A percentile compares a stretch with the other conserved stretches of the same genome.
Evolutionary conservation across 2,329 filamentous ascomycete genomes (phyloP).

Genomic region (Albophoma yamanashiensis): DNA sequence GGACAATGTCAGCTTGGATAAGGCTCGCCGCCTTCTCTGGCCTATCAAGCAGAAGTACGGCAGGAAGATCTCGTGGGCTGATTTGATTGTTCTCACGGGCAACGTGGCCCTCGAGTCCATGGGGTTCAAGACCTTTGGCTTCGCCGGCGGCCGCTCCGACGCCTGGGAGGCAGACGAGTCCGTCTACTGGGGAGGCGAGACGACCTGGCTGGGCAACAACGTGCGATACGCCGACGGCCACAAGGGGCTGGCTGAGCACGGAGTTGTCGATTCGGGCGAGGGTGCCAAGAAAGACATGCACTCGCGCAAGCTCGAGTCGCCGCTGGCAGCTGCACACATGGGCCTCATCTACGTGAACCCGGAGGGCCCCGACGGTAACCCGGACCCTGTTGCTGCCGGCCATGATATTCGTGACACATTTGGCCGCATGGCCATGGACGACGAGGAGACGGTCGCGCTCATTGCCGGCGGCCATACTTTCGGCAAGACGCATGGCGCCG

Average conservation of each 20-base stretch:
- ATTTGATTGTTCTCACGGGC: conserved; percentile 59
- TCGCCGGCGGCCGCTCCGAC: conserved; percentile 61
- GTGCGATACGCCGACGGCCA: conserved; percentile 51
- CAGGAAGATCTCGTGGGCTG: conserved; percentile 73
- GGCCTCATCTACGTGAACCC: conserved; percentile 78
- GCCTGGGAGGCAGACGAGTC: conserved; percentile 68
- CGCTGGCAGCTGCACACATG: conserved; percentile 55
- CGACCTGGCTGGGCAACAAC: conserved; percentile 64
- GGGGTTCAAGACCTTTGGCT: conserved; percentile 65
- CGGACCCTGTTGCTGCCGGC: conserved; percentile 58
- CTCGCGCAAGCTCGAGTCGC: conserved; percentile 54
- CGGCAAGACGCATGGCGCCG: conserved; percentile 73
- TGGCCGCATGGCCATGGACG: conserved; percentile 72
- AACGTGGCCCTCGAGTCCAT: conserved; percentile 71
- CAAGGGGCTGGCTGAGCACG: conserved; percentile 25
- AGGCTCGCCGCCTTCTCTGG: conserved; percentile 69
- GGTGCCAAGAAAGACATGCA: conserved; percentile 38
- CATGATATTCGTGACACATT: conserved; percentile 67
- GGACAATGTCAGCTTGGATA: conserved; percentile 69
- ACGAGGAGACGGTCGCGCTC: conserved; percentile 70
- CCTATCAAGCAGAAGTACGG: conserved; percentile 81
- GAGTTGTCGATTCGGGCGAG: conserved; percentile 21
- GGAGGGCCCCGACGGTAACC: conserved; percentile 62
- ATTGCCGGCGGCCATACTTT: conserved; percentile 72
- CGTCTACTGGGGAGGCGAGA: conserved; percentile 68